Evolutionary conservation across 495 filamentous ascomycete genomes (phyloP).

Genomic region (Entonaema liquescens): DNA sequence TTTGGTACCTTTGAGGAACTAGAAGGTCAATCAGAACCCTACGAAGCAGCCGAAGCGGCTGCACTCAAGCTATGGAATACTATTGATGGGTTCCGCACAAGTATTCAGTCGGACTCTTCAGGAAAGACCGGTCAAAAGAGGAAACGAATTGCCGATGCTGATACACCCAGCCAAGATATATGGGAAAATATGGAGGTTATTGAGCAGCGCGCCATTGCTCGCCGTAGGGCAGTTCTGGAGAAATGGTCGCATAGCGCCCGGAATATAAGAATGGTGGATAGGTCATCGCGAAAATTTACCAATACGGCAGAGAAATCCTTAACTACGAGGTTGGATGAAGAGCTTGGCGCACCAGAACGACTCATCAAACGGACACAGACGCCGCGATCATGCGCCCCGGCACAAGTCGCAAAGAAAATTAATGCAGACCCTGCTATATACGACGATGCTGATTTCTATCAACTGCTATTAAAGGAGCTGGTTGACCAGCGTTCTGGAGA

Average conservation of each 20-base stretch:
- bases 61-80: slow-evolving; percentile 87
- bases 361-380: slow-evolving; percentile 71
- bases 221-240: slow-evolving; percentile 66
- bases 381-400: slow-evolving; percentile 76
- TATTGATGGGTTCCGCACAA: slow-evolving; percentile 75
- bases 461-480: slow-evolving; percentile 79
- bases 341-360: slow-evolving; percentile 73
- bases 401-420: slow-evolving; percentile 64
- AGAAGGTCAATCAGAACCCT: slow-evolving; percentile 57
- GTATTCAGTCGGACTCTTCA: slow-evolving; percentile 51
- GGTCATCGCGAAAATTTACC: slow-evolving; percentile 41
- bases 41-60: slow-evolving; percentile 83
- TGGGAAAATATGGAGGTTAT: slow-evolving; percentile 75
- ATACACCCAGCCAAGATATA: slow-evolving; percentile 66
- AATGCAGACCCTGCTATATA: slow-evolving; percentile 69
- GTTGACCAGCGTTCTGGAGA: slow-evolving; percentile 83
- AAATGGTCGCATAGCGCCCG: slow-evolving; percentile 73
- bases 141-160: slow-evolving; percentile 61
- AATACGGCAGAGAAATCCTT: slow-evolving; percentile 62
- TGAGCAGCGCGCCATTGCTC: slow-evolving; percentile 63
- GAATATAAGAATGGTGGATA: slow-evolving; percentile 48
- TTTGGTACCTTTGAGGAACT: slow-evolving; percentile 60
- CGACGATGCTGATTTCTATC: slow-evolving; percentile 95
- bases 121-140: slow-evolving; percentile 61
- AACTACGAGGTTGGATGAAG: slow-evolving; percentile 74